These are phyloP conservation scores for Gossypium australe DNA, from an alignment of 345 rosid genomes.

Conservation along the genomic window DNA sequence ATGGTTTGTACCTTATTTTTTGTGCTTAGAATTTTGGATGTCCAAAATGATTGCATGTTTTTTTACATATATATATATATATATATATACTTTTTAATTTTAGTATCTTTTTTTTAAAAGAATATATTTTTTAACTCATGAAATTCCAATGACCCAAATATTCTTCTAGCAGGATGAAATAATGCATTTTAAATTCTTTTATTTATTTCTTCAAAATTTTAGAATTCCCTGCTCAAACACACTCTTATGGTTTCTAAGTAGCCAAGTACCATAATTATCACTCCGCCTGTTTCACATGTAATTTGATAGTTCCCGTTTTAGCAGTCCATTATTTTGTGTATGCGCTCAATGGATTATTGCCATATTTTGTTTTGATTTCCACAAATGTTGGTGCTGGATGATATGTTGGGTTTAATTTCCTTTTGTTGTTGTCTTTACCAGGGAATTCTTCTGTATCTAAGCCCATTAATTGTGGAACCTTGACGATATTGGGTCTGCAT, in stretches of 20 bases:
- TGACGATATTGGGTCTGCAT: slow-evolving; percentile 82
- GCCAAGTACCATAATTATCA: background rate
- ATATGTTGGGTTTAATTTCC: background rate
- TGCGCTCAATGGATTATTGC: background rate
- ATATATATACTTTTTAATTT: too few relatives aligned
- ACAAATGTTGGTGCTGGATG: background rate
- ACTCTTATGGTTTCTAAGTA: background rate
- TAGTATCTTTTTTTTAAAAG: too few relatives aligned
- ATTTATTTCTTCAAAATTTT: too few relatives aligned
- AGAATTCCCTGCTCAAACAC: too few relatives aligned
- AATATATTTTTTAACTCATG: too few relatives aligned
- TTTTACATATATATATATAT: too few relatives aligned
- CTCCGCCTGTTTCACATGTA: background rate
- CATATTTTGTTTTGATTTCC: background rate
- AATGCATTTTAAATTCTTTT: too few relatives aligned
- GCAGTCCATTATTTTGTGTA: background rate
- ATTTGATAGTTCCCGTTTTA: background rate
- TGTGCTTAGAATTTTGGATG: background rate
- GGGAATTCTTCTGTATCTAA: slow-evolving; percentile 51
- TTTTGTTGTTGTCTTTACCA: slow-evolving; percentile 27
- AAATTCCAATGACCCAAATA: too few relatives aligned
- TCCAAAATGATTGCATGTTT: background rate
- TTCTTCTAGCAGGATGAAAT: too few relatives aligned
- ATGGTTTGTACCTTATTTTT: background rate
- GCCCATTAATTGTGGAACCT: slow-evolving; percentile 65